Evolutionary conservation across 129 eudicot species (phyloP).

Genomic region (Rutidosis leptorrhynchoides): DNA sequence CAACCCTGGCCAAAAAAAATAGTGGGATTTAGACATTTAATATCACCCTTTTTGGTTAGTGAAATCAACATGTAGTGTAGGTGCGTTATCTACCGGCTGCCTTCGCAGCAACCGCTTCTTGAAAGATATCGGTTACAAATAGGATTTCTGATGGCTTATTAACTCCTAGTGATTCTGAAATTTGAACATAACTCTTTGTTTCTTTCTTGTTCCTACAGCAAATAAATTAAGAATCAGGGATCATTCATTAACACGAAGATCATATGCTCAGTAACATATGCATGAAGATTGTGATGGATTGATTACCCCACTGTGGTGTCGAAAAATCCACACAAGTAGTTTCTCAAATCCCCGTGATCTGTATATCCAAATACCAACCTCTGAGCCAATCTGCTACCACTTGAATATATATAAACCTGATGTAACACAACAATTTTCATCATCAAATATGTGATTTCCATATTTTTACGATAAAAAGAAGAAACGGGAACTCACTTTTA

Average conservation of each 20-base stretch:
- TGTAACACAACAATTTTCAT: neutral
- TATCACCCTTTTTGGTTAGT: neutral
- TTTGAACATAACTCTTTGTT: conserved; percentile 70
- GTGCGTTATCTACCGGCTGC: conserved; percentile 70
- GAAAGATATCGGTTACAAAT: conserved; percentile 78
- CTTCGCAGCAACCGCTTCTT: conserved; percentile 93
- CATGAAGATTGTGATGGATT: conserved; percentile 19
- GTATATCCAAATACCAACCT: conserved; percentile 86
- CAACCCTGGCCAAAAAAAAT: conserved; percentile 56
- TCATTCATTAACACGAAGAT: conserved; percentile 5
- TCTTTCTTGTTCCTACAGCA: conserved; percentile 71
- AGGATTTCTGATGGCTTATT: conserved; percentile 73
- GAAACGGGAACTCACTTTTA: conserved; percentile 45
- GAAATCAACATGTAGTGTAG: neutral
- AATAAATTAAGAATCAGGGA: neutral
- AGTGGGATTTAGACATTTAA: neutral
- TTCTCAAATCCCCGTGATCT: conserved; percentile 75
- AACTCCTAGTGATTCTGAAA: conserved; percentile 73
- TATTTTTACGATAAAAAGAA: neutral
- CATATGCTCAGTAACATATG: neutral
- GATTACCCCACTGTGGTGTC: conserved; percentile 91
- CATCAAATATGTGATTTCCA: neutral
- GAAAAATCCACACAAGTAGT: conserved; percentile 69
- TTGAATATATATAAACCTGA: conserved; percentile 94
- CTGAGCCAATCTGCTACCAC: conserved; percentile 98